Conservation (phyloP, 257 asterid species). For the Petrea volubilis region DNA sequence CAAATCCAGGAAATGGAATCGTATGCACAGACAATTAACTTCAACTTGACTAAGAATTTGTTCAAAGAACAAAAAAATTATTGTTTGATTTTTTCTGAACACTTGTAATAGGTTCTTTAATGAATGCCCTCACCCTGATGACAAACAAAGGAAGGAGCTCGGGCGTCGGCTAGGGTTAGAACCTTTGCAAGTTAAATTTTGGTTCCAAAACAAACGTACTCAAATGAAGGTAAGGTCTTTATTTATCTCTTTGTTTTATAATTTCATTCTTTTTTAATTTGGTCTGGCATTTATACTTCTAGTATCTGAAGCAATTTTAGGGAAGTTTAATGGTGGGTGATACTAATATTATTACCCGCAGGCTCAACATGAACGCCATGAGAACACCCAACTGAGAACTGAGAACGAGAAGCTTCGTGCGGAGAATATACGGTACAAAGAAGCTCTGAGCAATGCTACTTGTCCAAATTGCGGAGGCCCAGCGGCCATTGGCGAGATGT, state of each 20-base stretch:
- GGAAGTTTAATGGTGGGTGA: not conserved
- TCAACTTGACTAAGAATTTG: not conserved
- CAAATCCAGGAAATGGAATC: slow-evolving; percentile 84
- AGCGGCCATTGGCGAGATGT: slow-evolving; percentile 73
- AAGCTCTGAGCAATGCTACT: slow-evolving; percentile 58
- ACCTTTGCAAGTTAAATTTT: slow-evolving; percentile 89
- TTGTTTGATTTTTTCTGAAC: not conserved
- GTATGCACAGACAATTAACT: slow-evolving; percentile 32
- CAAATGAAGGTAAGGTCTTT: slow-evolving; percentile 64
- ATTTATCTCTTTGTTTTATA: not conserved
- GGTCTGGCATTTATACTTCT: not conserved
- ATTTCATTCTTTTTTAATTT: not conserved
- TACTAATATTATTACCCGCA: slow-evolving; percentile 17
- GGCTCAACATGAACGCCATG: slow-evolving; percentile 75
- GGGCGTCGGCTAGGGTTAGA: slow-evolving; percentile 72
- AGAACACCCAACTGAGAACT: slow-evolving; percentile 54
- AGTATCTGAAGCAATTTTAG: not conserved
- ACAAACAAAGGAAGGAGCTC: slow-evolving; percentile 88
- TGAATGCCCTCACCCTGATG: slow-evolving; percentile 96
- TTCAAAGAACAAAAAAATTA: not conserved
- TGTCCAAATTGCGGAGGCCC: slow-evolving; percentile 79
- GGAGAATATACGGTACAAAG: slow-evolving; percentile 64
- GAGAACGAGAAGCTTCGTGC: slow-evolving; percentile 77
- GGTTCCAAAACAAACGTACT: slow-evolving; percentile 97
- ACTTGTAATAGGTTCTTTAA: slow-evolving; percentile 53